Evolutionary conservation across 1,139 yeast species (phyloP).

Genomic region (Citeromyces hawaiiensis): DNA sequence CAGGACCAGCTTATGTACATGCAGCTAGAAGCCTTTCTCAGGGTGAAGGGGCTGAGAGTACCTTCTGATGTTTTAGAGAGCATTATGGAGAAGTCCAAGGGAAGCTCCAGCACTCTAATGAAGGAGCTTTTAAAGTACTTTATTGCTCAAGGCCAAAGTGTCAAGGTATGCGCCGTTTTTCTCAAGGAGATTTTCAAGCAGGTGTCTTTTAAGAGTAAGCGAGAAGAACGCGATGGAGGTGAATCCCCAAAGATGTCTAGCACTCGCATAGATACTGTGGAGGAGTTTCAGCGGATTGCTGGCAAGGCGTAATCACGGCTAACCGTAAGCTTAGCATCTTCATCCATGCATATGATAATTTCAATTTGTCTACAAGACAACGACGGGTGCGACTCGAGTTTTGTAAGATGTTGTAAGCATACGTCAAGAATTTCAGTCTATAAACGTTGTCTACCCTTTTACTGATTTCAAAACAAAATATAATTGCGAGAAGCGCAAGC

Average conservation of each 20-base stretch:
- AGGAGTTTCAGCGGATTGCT: neutral
- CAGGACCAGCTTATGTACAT: constrained; percentile 18
- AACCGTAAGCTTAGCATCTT: too few species aligned
- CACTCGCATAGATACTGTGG: neutral
- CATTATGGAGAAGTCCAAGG: constrained; percentile 21
- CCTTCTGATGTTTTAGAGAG: constrained; percentile 20
- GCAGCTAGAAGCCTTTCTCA: constrained; percentile 27
- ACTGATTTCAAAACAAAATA: too few species aligned
- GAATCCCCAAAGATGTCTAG: neutral
- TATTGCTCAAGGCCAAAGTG: constrained; percentile 22
- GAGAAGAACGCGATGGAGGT: neutral
- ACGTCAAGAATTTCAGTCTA: too few species aligned
- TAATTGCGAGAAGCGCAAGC: too few species aligned
- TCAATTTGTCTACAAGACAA: too few species aligned
- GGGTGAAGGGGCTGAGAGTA: constrained; percentile 28
- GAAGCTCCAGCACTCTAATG: constrained; percentile 20
- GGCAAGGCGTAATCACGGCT: neutral
- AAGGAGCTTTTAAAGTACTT: constrained; percentile 25
- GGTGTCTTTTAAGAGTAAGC: neutral
- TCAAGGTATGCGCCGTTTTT: constrained; percentile 19
- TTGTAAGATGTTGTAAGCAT: too few species aligned
- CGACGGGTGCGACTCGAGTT: too few species aligned
- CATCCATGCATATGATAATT: too few species aligned
- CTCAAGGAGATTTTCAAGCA: constrained; percentile 15
- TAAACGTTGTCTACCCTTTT: too few species aligned